Evolutionary conservation across 495 filamentous ascomycete genomes (phyloP), one percentile per base, ranked within the genome.

Genomic region (Penicillium verhagenii): DNA sequence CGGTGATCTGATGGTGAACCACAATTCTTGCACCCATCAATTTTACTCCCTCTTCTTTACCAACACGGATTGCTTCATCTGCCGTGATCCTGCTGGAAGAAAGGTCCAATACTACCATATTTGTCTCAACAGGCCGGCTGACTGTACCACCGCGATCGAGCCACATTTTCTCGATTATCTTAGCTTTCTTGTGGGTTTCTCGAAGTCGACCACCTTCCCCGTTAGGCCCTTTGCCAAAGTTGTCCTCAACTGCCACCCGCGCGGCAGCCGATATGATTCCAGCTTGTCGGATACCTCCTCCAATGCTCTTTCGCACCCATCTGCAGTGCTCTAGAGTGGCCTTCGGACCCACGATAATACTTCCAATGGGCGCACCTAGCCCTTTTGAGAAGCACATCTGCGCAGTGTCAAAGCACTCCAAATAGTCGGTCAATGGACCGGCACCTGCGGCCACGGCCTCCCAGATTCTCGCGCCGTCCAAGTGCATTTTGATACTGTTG

Each of bases 381-480:
- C 47, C 47, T 19, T 49, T 49, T 9, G 47, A 19, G 14, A 49
- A 29, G 29, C 47, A 49, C 14, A 49, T 14, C 8, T 14, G 24
- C n/a, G 23, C 31, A 13, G 14, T 49, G 19, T 49, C 47, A 37
- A 49, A 49, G 16, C 16, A 49, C 14, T 13, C 16, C 4, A 13
- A 4, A 20, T 35, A 35, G n/a, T 49, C 47, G 0, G 1, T 38
- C 28, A 49, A 11, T 8, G 14, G 18, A 11, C 26, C 13, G 5
- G 21, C 26, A 1, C 80, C 79, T 0, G 85, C 75, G 0, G 78
- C 80, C 4, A 83, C 82, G 1, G 86, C 88, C 57, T 92, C 87
- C 89, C 89, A 97, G 24, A 97, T 66, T 38, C 92, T 70, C 1
- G 92, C 92, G 6, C 92, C 92, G 57, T 96, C 92, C 46, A 91